Evolutionary conservation across 1,139 yeast genomes (phyloP).

Genomic region (Hyphopichia burtonii): DNA sequence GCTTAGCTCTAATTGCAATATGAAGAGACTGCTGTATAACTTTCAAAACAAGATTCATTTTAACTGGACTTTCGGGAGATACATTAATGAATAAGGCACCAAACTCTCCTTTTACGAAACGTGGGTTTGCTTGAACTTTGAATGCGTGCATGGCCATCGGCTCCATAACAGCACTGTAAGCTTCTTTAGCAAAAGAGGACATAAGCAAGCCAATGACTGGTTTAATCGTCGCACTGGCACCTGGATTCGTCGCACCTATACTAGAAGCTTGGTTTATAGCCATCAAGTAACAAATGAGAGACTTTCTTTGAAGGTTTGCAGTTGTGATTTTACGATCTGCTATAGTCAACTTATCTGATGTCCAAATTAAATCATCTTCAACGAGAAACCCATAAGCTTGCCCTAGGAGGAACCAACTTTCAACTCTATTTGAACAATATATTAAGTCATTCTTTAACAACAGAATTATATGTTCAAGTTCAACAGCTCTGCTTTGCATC

Average conservation of each 20-base stretch:
- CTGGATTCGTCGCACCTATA: slow-evolving; percentile 10
- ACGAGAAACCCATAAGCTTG: slow-evolving; percentile 77
- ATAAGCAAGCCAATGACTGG: slow-evolving; percentile 49
- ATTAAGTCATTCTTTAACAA: slow-evolving; percentile 66
- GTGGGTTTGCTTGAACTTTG: slow-evolving; percentile 36
- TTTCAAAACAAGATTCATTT: slow-evolving; percentile 27
- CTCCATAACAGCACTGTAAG: slow-evolving; percentile 57
- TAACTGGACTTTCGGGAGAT: slow-evolving; percentile 21
- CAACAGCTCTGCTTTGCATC: slow-evolving; percentile 79
- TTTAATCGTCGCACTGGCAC: slow-evolving; percentile 16
- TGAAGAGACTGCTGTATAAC: slow-evolving; percentile 41
- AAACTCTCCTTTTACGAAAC: slow-evolving; percentile 25
- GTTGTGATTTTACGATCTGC: slow-evolving; percentile 62
- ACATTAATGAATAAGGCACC: slow-evolving; percentile 25
- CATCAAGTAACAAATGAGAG: slow-evolving; percentile 74
- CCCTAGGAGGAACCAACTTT: slow-evolving; percentile 84
- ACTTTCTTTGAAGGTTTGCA: slow-evolving; percentile 65
- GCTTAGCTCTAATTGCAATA: slow-evolving; percentile 41
- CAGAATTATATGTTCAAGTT: slow-evolving; percentile 69
- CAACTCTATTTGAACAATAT: slow-evolving; percentile 67
- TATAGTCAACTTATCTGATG: slow-evolving; percentile 75
- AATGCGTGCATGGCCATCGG: slow-evolving; percentile 71
- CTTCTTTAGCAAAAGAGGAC: slow-evolving; percentile 57
- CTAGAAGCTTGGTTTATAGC: slow-evolving; percentile 56
- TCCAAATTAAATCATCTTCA: slow-evolving; percentile 89